Evolutionary conservation across 441 rosid species (phyloP), one percentile per base, ranked within the genome.

Genomic region (Arabidopsis hybrid): DNA sequence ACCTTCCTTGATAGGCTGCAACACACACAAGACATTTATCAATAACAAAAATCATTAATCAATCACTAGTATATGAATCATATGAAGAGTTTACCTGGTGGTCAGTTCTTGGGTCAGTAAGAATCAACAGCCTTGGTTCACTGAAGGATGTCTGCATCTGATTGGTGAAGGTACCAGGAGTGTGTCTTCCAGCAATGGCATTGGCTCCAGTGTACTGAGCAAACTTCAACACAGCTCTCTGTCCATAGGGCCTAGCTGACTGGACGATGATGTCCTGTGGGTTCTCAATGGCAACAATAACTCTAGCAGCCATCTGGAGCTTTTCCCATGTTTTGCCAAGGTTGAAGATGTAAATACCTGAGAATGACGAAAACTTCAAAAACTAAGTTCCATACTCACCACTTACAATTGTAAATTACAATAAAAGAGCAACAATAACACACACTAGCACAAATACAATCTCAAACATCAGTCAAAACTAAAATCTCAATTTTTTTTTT

Each of bases 241-340:
- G 97, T 61, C 97, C 97, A 75, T 92, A 94, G 4, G 98, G 98
- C 73, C 98, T 88, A 2, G 98, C 96, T 1, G 95, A 91, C 61
- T 92, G 97, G 5, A 92, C 97, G 74, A 94, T 92, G 46, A 94
- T 92, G 76, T 92, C 97, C 65, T 88, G 84, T 1, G 97, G 96
- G 72, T 90, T 91, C 79, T 94, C 98, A n/a, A 92, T 89, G 0
- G 82, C 87, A 26, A 92, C 99, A 66, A 95, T 95, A 35, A 91
- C 93, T 65, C 97, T 78, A 3, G 99, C 99, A 29, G 97, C 97
- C 81, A 94, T 68, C 74, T 81, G 87, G 13, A 92, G 94, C 67
- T 94, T 94, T 7, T 94, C 99, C 99, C 97, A 94, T 16, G 97
- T 94, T 73, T 90, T 92, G 0, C 98, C 98, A 0, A 94, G 95